Conservation (phyloP, 176 grass and related monocot genomes). For the Paspalum notatum region DNA sequence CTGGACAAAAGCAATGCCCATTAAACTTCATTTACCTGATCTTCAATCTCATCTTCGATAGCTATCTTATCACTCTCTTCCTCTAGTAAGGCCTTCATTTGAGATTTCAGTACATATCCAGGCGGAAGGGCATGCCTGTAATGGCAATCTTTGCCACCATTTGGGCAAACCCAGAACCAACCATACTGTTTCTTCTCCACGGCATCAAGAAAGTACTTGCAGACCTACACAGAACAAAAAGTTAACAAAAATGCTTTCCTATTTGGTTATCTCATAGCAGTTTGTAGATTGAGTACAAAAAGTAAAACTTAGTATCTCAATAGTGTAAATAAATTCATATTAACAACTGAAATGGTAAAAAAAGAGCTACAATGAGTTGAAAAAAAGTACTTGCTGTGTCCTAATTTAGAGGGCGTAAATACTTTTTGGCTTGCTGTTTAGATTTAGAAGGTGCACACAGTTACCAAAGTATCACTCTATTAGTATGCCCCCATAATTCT, state of each 20-base stretch:
- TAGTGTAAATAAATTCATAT: not conserved
- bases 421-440: not conserved
- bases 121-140: slow-evolving; percentile 96
- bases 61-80: slow-evolving; percentile 90
- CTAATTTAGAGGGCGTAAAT: not conserved
- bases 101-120: slow-evolving; percentile 96
- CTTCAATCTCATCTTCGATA: slow-evolving; percentile 99
- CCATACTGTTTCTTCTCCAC: slow-evolving; percentile 99
- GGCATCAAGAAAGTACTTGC: slow-evolving; percentile 94
- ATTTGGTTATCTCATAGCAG: not conserved
- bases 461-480: not conserved
- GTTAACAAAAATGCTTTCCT: slow-evolving; percentile 18
- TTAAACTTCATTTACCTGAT: slow-evolving; percentile 59
- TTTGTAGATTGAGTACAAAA: slow-evolving; percentile 14
- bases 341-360: not conserved
- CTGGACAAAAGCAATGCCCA: slow-evolving; percentile 18
- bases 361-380: not conserved
- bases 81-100: slow-evolving; percentile 98
- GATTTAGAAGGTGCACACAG: not conserved
- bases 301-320: not conserved
- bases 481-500: not conserved
- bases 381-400: not conserved
- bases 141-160: slow-evolving; percentile 93
- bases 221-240: slow-evolving; percentile 67
- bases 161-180: slow-evolving; percentile 99